Percentiles rank a stretch among this genome's conserved stretches.
phyloP scores from a whole-genome alignment of 2,329 filamentous ascomycete genomes.

The Exophiala viscosa region DNA sequence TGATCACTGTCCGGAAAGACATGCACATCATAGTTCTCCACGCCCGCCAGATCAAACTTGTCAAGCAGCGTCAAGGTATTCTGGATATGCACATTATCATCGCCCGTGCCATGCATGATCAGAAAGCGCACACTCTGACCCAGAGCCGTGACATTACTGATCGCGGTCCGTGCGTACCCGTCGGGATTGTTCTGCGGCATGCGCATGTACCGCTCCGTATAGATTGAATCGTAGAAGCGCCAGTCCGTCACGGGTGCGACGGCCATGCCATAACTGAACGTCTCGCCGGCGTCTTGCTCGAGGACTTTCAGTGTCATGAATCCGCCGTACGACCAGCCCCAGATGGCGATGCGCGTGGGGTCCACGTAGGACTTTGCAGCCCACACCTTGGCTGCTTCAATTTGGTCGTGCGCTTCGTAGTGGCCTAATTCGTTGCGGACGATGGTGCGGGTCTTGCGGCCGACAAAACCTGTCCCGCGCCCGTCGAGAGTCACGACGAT shows the following conservation, averaged over 20 bases:
- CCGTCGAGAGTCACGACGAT: conserved; percentile 93
- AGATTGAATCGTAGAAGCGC: conserved; percentile 91
- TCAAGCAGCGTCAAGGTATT: conserved; percentile 87
- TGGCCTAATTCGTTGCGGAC: conserved; percentile 80
- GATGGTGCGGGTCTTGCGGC: conserved; percentile 75
- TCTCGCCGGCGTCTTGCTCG: conserved; percentile 81
- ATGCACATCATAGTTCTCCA: conserved; percentile 95
- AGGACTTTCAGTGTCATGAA: conserved; percentile 94
- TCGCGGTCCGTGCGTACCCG: conserved; percentile 72
- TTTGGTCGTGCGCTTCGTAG: conserved; percentile 85
- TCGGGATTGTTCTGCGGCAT: conserved; percentile 75
- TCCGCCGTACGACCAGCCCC: conserved; percentile 97
- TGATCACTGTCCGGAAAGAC: conserved; percentile 97
- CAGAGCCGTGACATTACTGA: conserved; percentile 71
- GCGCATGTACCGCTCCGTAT: conserved; percentile 97
- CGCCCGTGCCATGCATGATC: conserved; percentile 91
- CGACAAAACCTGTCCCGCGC: conserved; percentile 85
- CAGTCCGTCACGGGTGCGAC: conserved; percentile 98
- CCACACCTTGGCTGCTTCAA: conserved; percentile 82
- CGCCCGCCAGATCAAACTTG: conserved; percentile 71
- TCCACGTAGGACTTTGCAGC: conserved; percentile 80
- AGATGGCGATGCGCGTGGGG: conserved; percentile 76
- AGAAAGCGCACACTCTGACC: conserved; percentile 78
- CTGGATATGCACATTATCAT: conserved; percentile 97
- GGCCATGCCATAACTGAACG: conserved; percentile 95